phyloP scores from a whole-genome alignment of 2,329 filamentous ascomycete species.

The Neobulgaria alba region DNA sequence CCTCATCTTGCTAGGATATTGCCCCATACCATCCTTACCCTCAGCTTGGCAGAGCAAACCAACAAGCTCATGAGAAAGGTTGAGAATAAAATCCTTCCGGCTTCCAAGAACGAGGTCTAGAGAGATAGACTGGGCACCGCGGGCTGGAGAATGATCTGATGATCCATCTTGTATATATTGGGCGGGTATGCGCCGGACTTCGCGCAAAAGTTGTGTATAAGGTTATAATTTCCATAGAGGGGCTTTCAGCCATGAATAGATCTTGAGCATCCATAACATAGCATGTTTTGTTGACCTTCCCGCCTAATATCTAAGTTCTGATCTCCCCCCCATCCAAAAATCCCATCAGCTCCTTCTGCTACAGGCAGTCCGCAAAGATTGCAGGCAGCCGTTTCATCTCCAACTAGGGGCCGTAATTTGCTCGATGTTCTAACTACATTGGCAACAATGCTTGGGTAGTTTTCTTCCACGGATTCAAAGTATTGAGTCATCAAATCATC shows the following conservation, averaged over 20 bases:
- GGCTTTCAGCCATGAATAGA: conserved; percentile 43
- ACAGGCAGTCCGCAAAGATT: conserved; percentile 62
- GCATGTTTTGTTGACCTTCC: conserved; percentile 17
- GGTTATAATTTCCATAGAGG: background rate
- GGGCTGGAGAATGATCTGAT: conserved; percentile 2
- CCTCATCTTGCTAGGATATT: conserved; percentile 90
- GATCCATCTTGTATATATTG: conserved; percentile 19
- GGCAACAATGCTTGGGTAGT: conserved; percentile 83
- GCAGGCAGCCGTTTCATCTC: conserved; percentile 38
- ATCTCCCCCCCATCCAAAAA: conserved; percentile 52
- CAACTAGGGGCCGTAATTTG: conserved; percentile 53
- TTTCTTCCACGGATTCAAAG: conserved; percentile 75
- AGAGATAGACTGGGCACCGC: too few species aligned
- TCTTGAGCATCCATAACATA: conserved; percentile 70
- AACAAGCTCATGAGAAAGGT: conserved; percentile 82
- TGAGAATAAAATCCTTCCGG: conserved; percentile 48
- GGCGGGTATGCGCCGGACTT: too few species aligned
- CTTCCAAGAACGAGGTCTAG: background rate
- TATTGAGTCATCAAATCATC: conserved; percentile 86
- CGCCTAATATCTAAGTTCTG: conserved; percentile 29
- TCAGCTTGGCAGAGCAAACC: conserved; percentile 92
- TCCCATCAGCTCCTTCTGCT: conserved; percentile 52
- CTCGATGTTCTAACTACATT: conserved; percentile 92
- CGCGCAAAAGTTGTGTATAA: conserved; percentile 2
- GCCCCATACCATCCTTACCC: conserved; percentile 88